These are phyloP conservation scores for Leishmania gerbilli DNA, from an alignment of 208 protist species.

Conservation along the genomic window DNA sequence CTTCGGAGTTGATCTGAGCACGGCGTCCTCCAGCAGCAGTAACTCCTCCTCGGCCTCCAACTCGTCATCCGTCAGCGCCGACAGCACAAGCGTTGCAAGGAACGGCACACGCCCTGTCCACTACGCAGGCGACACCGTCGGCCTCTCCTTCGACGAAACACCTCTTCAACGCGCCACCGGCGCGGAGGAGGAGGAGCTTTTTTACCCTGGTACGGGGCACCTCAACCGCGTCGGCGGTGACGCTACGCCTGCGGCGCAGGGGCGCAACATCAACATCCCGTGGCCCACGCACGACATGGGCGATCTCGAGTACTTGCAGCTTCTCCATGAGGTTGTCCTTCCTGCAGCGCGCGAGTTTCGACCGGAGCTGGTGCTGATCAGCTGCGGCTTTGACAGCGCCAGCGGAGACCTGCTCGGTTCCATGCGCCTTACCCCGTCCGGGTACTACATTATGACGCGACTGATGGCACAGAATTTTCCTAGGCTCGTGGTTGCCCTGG, in stretches of 20 bases:
- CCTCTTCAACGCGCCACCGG: not conserved
- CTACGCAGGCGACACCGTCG: constrained; percentile 54
- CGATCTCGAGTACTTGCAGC: constrained; percentile 94
- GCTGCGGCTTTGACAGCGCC: constrained; percentile 96
- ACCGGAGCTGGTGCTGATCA: constrained; percentile 94
- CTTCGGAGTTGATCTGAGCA: constrained; percentile 42
- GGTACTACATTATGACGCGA: constrained; percentile 83
- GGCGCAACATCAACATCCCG: constrained; percentile 95
- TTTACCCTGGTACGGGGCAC: constrained; percentile 95
- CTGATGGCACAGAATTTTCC: constrained; percentile 46
- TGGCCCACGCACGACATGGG: constrained; percentile 86
- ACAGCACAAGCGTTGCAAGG: not conserved
- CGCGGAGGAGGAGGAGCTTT: constrained; percentile 39
- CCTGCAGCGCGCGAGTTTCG: constrained; percentile 89
- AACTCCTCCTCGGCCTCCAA: not conserved
- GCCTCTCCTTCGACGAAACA: constrained; percentile 51
- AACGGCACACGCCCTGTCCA: not conserved
- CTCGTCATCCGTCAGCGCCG: not conserved
- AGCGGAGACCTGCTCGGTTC: constrained; percentile 93
- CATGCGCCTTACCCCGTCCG: constrained; percentile 77
- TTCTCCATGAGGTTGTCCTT: constrained; percentile 93
- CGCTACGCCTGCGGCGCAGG: constrained; percentile 49
- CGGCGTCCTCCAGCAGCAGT: constrained; percentile 19
- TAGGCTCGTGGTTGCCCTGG: constrained; percentile 79
- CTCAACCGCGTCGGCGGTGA: constrained; percentile 65